phyloP scores from a whole-genome alignment of 2,329 filamentous ascomycete species.

The Paraphoma sp. region DNA sequence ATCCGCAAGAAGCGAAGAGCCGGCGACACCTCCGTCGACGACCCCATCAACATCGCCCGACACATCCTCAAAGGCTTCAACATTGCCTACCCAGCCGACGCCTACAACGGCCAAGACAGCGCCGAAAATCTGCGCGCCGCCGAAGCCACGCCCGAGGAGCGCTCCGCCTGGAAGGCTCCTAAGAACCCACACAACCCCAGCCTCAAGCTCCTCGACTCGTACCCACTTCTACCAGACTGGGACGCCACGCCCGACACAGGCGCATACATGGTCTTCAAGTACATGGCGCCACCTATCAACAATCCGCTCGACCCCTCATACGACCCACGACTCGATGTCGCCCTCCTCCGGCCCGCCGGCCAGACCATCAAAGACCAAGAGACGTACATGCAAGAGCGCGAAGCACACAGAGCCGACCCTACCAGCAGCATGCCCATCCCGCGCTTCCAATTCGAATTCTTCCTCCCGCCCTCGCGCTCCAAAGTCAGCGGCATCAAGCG shows the following conservation, averaged over 20 bases:
- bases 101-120: conserved; percentile 72
- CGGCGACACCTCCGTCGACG: conserved; percentile 56
- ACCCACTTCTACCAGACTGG: conserved; percentile 67
- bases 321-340: conserved; percentile 66
- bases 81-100: conserved; percentile 67
- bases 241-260: conserved; percentile 65
- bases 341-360: conserved; percentile 61
- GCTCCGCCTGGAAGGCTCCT: conserved; percentile 65
- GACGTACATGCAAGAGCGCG: conserved; percentile 56
- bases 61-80: conserved; percentile 70
- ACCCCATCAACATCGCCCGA: conserved; percentile 66
- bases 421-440: conserved; percentile 59
- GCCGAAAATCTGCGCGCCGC: conserved; percentile 61
- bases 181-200: conserved; percentile 65
- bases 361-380: conserved; percentile 60
- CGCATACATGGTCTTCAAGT: conserved; percentile 67
- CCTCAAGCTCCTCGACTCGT: conserved; percentile 64
- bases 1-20: conserved; percentile 46
- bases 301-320: conserved; percentile 54
- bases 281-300: conserved; percentile 64
- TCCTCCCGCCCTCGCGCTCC: conserved; percentile 59
- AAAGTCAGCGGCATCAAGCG: conserved; percentile 60
- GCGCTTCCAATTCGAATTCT: conserved; percentile 66
- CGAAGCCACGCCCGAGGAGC: conserved; percentile 60
- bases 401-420: conserved; percentile 54